Percentiles rank a stretch among this genome's conserved stretches.
Evolutionary conservation across 352 stramenopile species (phyloP).

Genomic region (Globisporangium radiosum): DNA sequence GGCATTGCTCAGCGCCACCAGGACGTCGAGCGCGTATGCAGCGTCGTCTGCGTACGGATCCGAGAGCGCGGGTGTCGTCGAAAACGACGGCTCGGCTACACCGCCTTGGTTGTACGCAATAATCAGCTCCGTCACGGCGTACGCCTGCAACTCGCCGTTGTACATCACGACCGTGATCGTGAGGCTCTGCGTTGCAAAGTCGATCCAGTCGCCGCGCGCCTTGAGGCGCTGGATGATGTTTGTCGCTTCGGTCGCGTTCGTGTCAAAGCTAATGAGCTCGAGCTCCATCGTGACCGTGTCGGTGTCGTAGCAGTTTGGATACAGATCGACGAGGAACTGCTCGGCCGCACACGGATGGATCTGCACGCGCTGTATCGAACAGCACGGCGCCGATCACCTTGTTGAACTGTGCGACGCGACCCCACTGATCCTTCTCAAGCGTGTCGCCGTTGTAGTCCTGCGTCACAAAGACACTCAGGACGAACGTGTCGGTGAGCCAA

Average conservation of each 20-base stretch:
- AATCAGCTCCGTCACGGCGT: conserved; percentile 31
- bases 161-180: conserved; percentile 41
- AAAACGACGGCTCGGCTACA: conserved; percentile 21
- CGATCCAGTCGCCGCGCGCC: conserved; percentile 25
- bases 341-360: conserved; percentile 20
- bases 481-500: conserved; percentile 37
- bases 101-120: conserved; percentile 30
- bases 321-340: conserved; percentile 30
- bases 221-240: conserved; percentile 22
- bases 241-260: conserved; percentile 22
- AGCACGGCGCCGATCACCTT: conserved; percentile 30
- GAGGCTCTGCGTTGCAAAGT: conserved; percentile 31
- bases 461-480: conserved; percentile 38
- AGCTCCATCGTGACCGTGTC: conserved; percentile 16
- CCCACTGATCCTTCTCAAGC: conserved; percentile 21
- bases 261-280: conserved; percentile 38
- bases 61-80: conserved; percentile 24
- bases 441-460: conserved; percentile 41
- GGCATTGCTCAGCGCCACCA: conserved; percentile 29
- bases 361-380: conserved; percentile 20
- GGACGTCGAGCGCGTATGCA: conserved; percentile 21
- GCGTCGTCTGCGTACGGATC: conserved; percentile 24
- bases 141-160: conserved; percentile 45
- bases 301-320: conserved; percentile 37
- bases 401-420: conserved; percentile 24